Evolutionary conservation across 805 yeast genomes (phyloP), one percentile per base, ranked within the genome.

Genomic region (Komagataella phaffii): DNA sequence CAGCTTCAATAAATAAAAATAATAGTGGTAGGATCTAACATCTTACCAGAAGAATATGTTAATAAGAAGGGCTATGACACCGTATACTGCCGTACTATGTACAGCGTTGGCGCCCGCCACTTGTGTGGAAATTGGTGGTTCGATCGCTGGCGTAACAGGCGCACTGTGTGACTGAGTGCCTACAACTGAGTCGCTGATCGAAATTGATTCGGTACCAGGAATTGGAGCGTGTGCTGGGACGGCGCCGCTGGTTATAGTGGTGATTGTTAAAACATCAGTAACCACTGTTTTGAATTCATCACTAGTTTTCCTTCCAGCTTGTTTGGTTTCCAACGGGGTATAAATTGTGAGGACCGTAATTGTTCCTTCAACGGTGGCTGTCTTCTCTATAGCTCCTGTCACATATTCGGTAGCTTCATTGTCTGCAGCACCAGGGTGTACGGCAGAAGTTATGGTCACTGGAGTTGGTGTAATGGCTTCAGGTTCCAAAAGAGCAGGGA

Each of bases 111-210:
- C 36, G 36, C 40, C 40, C 14, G 10, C 40, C 12, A 8, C 40
- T 14, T 30, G 12, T 10, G n/a, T 30, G 40, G 40, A 30, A 14
- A 8, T 5, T 30, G 40, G 10, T 10, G 40, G 40, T 30, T 30
- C 14, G 14, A 5, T 14, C 14, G 40, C 10, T 14, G 40, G n/a
- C 2, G n/a, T 30, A 10, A 30, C 12, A 30, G n/a, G 6, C 40
- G 40, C 3, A 10, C 40, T 30, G 40, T 30, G 10, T 14, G 40
- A 17, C 57, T 53, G 50, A 56, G 55, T 30, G 7, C 10, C 40
- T 5, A 30, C 40, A 30, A 30, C 40, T 30, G n/a, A 30, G 4
- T 10, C 40, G n/a, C 40, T 30, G 40, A 30, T 3, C 40, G 40
- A 14, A 30, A 30, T 5, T 30, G 40, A 14, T 30, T 10, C 40